Evolutionary conservation across 805 yeast genomes (phyloP), one percentile per base, ranked within the genome.

Genomic region (Kuraishia ogatae): DNA sequence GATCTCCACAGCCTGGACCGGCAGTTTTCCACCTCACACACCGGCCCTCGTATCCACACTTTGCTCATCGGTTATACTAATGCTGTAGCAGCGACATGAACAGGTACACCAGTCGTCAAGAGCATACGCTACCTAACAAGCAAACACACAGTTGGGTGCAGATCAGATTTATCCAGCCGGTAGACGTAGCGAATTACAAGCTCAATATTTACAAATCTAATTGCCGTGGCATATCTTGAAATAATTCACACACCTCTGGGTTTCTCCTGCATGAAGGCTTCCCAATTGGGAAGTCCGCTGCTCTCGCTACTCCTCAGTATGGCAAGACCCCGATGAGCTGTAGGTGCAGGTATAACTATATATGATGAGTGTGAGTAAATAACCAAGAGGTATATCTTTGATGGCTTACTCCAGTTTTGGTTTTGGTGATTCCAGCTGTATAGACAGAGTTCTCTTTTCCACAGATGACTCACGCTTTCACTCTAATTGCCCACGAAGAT

Each of bases 1-100:
- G 81, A 68, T 53, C 85, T 77, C 82, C 89, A 93, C 53, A 85
- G 77, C 46, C 83, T 72, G 0, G 97, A 87, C 2, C 87, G 82
- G 70, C 99, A 93, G 72, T 93, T 93, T 59, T 87, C 92, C 2
- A 84, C 83, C 1, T 97, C 97, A 76, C 99, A 93, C 4, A 85
- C 70, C 3, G 88, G 85, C 1, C 99, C 98, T 60, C 83, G 74
- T 48, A 77, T 74, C 82, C 84, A 86, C 71, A 71, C 79, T 71
- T 53, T 69, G 68, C 7, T 60, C 53, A 51, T 51, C 26, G 21
- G 13, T 20, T 13, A 20, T 43, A n/a, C 48, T 43, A 19, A 5
- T 5, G 19, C 22, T 20, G 15, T 46, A 10, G 24, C 8, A 20
- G 20, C 49, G 49, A 19, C 24, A 20, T 46, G 15, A 22, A 46